These are phyloP conservation scores for Russula ochroleuca DNA, from an alignment of 768 basidiomycete genomes.

Conservation along the genomic window DNA sequence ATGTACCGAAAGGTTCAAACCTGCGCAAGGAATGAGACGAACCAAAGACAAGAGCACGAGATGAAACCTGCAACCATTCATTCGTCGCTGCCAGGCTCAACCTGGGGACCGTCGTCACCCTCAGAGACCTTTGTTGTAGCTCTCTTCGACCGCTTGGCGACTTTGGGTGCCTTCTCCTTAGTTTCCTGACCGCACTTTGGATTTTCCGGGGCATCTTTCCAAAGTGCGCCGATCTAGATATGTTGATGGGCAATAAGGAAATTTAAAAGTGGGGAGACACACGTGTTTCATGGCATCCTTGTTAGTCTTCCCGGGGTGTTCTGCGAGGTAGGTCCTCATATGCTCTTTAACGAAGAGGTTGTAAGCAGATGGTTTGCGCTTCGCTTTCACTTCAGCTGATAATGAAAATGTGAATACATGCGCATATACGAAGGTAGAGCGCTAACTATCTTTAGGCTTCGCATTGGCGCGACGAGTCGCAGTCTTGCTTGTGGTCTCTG, in stretches of 20 bases:
- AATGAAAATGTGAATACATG: slow-evolving; percentile 10
- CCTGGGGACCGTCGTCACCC: slow-evolving; percentile 15
- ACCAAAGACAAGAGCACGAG: not conserved
- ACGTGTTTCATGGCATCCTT: slow-evolving; percentile 54
- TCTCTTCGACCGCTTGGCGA: slow-evolving; percentile 28
- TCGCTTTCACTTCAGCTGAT: slow-evolving; percentile 38
- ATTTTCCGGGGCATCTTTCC: slow-evolving; percentile 60
- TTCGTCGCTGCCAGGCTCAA: slow-evolving; percentile 26
- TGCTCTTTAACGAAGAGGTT: slow-evolving; percentile 53
- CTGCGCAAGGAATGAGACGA: not conserved
- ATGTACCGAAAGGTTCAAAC: not conserved
- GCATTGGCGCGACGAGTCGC: slow-evolving; percentile 53
- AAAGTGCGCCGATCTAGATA: slow-evolving; percentile 50
- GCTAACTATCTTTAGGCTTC: slow-evolving; percentile 37
- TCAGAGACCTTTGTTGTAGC: not conserved
- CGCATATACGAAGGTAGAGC: slow-evolving; percentile 32
- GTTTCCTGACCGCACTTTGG: slow-evolving; percentile 55
- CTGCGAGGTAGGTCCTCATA: slow-evolving; percentile 55
- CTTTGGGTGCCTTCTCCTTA: slow-evolving; percentile 46
- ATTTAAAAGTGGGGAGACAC: slow-evolving; percentile 1
- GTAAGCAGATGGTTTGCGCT: slow-evolving; percentile 57
- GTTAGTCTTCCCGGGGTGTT: slow-evolving; percentile 44
- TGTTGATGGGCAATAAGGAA: not conserved
- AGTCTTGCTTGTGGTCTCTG: slow-evolving; percentile 51
- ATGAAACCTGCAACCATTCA: slow-evolving; percentile 16